Percentiles rank a stretch among this genome's conserved stretches.
Evolutionary conservation across 1,284 basidiomycete species (phyloP).

Genomic region (Phellinidium pouzarii): DNA sequence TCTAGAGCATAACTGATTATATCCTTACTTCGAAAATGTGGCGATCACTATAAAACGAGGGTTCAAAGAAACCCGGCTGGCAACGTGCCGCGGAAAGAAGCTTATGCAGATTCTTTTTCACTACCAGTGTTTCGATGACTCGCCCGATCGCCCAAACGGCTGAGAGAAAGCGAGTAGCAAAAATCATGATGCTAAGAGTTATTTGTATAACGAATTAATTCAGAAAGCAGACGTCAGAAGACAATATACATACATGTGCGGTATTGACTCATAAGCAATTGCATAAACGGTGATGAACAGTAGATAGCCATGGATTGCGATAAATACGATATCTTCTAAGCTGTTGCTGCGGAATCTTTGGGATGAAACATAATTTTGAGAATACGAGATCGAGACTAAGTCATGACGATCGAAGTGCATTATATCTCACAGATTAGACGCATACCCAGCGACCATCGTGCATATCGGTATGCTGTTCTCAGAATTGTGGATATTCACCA

Average conservation of each 20-base stretch:
- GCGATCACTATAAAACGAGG: constrained; percentile 14
- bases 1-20: neutral
- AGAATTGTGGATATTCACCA: neutral
- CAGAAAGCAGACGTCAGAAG: neutral
- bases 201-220: neutral
- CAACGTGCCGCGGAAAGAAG: constrained; percentile 10
- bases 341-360: constrained; percentile 12
- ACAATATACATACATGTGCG: constrained; percentile 15
- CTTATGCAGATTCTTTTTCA: neutral
- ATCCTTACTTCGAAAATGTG: constrained; percentile 17
- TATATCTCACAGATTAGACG: constrained; percentile 4
- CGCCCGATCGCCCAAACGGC: constrained; percentile 13
- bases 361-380: too few relatives aligned
- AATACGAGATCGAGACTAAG: neutral
- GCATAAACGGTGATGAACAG: constrained; percentile 12
- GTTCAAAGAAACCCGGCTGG: constrained; percentile 5
- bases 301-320: constrained; percentile 13
- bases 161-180: constrained; percentile 12
- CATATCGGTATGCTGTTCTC: neutral
- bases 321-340: constrained; percentile 13
- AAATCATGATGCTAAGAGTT: constrained; percentile 10
- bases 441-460: constrained; percentile 2
- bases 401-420: neutral
- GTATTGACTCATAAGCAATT: constrained; percentile 17
- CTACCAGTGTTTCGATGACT: constrained; percentile 4